These are phyloP conservation scores for Heracleum sosnowskyi DNA, from an alignment of 129 eudicot species.

Conservation along the genomic window DNA sequence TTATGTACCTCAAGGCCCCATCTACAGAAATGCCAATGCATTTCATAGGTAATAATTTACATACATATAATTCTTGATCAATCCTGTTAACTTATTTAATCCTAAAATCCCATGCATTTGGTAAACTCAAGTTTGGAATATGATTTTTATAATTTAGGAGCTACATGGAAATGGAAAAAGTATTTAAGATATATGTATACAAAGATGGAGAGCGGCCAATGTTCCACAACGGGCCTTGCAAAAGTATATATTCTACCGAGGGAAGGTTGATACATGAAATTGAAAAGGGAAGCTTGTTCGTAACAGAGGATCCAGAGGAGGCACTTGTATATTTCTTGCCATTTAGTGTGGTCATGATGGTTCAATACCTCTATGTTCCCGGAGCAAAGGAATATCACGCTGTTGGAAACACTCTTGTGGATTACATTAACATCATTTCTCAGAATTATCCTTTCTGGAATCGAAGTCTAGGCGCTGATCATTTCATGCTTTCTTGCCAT, in stretches of 20 bases:
- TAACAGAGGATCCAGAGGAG: conserved; percentile 45
- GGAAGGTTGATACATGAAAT: conserved; percentile 52
- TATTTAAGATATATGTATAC: conserved; percentile 50
- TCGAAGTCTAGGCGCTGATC: conserved; percentile 69
- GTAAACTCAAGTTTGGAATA: not conserved
- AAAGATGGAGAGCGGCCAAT: conserved; percentile 57
- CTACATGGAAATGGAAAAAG: conserved; percentile 46
- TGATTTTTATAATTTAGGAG: conserved; percentile 26
- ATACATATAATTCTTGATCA: not conserved
- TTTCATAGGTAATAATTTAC: conserved; percentile 29
- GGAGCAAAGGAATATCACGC: conserved; percentile 17
- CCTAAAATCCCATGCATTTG: not conserved
- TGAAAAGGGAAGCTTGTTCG: conserved; percentile 33
- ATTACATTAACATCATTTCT: conserved; percentile 40
- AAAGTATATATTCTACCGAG: conserved; percentile 51
- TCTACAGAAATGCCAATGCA: conserved; percentile 47
- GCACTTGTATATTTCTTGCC: conserved; percentile 64
- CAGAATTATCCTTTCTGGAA: conserved; percentile 59
- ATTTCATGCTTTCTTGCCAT: conserved; percentile 77
- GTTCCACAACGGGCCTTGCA: conserved; percentile 55
- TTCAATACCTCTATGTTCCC: conserved; percentile 37
- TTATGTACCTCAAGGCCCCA: conserved; percentile 45
- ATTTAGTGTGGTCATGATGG: conserved; percentile 57
- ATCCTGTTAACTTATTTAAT: not conserved
- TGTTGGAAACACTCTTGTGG: conserved; percentile 32